phyloP scores from a whole-genome alignment of 139 green algal genomes.

The Zygnema circumcarinatum region DNA sequence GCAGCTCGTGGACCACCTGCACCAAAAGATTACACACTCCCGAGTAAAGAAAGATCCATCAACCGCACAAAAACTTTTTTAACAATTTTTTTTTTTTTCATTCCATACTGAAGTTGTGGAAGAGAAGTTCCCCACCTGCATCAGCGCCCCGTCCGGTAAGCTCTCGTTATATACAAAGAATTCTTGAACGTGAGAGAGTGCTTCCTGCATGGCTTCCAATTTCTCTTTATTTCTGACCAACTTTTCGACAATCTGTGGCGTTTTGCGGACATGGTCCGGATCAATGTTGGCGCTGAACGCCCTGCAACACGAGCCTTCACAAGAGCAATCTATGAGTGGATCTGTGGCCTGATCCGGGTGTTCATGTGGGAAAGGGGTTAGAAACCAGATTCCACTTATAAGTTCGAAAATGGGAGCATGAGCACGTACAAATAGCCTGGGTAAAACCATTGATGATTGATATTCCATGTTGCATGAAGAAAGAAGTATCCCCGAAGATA shows the following conservation, averaged over 20 bases:
- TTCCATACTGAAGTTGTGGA: no score
- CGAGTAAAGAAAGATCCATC: background rate
- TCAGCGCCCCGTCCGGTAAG: background rate
- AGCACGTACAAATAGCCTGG: no score
- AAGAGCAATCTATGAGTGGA: no score
- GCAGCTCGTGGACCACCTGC: background rate
- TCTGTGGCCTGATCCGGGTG: no score
- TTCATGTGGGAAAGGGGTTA: no score
- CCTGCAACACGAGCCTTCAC: background rate
- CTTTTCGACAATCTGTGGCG: background rate
- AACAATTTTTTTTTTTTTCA: no score
- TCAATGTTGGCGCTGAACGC: background rate
- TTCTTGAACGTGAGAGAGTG: background rate
- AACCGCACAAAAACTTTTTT: background rate
- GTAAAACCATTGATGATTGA: no score
- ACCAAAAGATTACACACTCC: background rate
- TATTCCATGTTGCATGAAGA: no score
- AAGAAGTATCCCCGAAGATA: no score
- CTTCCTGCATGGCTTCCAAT: constrained; percentile 68
- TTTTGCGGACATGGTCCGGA: background rate
- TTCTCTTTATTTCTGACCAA: background rate
- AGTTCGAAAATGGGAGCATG: no score
- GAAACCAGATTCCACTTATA: no score
- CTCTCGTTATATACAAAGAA: background rate
- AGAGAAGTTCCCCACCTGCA: background rate